Percentiles rank a stretch among this genome's conserved stretches.
phyloP scores from a whole-genome alignment of 2,329 filamentous ascomycete genomes.

The Sordariomycetes sp. region DNA sequence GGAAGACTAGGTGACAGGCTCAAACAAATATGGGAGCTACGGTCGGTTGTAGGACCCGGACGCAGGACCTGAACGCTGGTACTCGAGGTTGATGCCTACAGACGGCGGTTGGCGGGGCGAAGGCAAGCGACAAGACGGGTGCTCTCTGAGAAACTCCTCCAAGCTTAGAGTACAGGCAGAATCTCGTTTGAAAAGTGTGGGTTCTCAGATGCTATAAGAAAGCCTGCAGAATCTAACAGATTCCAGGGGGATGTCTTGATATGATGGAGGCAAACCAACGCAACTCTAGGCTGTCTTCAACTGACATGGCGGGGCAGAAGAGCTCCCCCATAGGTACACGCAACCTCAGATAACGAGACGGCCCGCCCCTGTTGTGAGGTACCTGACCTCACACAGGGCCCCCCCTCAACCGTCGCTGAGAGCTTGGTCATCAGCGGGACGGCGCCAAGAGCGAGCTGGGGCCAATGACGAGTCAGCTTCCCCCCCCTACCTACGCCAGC shows the following conservation, averaged over 20 bases:
- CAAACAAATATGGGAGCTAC: too few relatives aligned
- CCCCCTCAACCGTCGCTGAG: neutral
- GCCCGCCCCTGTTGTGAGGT: neutral
- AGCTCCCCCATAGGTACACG: neutral
- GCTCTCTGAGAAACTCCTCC: too few relatives aligned
- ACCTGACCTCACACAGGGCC: neutral
- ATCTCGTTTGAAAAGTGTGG: neutral
- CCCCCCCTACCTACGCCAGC: constrained; percentile 3
- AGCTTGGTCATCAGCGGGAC: neutral
- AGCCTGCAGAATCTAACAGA: neutral
- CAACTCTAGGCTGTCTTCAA: neutral
- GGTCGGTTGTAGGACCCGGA: too few relatives aligned
- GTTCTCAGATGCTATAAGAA: neutral
- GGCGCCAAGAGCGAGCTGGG: constrained; percentile 6
- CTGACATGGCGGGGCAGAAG: neutral
- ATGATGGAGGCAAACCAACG: neutral
- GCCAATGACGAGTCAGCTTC: constrained; percentile 11
- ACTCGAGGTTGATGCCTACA: too few relatives aligned
- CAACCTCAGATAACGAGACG: neutral
- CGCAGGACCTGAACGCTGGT: too few relatives aligned
- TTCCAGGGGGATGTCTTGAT: neutral
- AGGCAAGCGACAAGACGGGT: too few relatives aligned
- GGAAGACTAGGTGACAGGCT: too few relatives aligned
- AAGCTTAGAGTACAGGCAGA: neutral
- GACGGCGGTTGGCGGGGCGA: too few relatives aligned